A percentile compares a stretch with the other conserved stretches of the same genome.
These are phyloP conservation scores for Neopestalotiopsis rosae DNA, from an alignment of 2,329 filamentous ascomycete species.

Conservation along the genomic window DNA sequence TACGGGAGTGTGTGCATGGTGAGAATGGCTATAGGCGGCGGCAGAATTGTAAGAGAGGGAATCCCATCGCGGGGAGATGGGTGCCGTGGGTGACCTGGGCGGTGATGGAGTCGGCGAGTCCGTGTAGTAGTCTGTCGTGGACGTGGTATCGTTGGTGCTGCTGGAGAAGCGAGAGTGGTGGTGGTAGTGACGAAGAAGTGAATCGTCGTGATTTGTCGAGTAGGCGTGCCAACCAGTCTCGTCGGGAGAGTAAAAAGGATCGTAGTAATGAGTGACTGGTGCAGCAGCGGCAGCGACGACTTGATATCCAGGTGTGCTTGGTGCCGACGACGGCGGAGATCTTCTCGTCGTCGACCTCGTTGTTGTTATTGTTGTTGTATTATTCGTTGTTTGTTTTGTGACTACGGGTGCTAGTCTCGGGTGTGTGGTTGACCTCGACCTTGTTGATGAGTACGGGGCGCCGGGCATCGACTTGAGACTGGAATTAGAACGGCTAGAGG, in stretches of 20 bases:
- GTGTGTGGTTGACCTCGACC: slow-evolving; percentile 12
- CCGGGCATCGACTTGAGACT: background rate
- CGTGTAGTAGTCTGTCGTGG: slow-evolving; percentile 18
- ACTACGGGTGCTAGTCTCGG: slow-evolving; percentile 21
- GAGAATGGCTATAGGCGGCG: slow-evolving; percentile 31
- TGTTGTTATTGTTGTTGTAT: slow-evolving; percentile 22
- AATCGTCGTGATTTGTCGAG: slow-evolving; percentile 17
- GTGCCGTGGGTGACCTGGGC: slow-evolving; percentile 37
- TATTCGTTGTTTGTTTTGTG: slow-evolving; percentile 17
- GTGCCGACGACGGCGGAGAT: slow-evolving; percentile 16
- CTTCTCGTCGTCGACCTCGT: slow-evolving; percentile 23
- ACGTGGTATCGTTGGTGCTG: slow-evolving; percentile 8
- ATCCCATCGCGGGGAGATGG: slow-evolving; percentile 52
- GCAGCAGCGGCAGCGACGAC: background rate
- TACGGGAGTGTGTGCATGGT: slow-evolving; percentile 6
- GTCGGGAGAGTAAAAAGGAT: slow-evolving; percentile 18
- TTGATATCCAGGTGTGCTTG: slow-evolving; percentile 8
- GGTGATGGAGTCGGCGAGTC: slow-evolving; percentile 38
- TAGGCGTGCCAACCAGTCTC: slow-evolving; percentile 4
- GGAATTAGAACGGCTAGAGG: slow-evolving; percentile 2
- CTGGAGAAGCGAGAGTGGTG: slow-evolving; percentile 21
- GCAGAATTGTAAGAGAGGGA: slow-evolving; percentile 38
- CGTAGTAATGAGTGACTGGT: slow-evolving; percentile 1
- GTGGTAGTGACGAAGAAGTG: slow-evolving; percentile 20
- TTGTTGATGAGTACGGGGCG: slow-evolving; percentile 2